Percentiles rank a stretch among this genome's conserved stretches.
Evolutionary conservation across 148 eudicot genomes (phyloP).

Genomic region (Rhododendron henanense): DNA sequence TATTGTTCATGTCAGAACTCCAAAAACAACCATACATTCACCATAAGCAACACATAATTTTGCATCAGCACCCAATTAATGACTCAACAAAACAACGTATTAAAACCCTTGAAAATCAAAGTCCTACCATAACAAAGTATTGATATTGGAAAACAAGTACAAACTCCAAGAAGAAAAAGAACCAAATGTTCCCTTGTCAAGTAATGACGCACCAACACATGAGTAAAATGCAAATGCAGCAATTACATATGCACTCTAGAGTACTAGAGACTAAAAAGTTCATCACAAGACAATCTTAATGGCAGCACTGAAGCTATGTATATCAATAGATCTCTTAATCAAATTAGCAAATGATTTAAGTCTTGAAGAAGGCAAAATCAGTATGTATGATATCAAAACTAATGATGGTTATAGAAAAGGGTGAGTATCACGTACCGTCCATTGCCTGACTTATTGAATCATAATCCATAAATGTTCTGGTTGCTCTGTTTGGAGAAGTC

Average conservation of each 20-base stretch:
- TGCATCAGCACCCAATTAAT: neutral
- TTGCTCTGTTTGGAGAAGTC: constrained; percentile 65
- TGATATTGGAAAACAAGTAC: neutral
- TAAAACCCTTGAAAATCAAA: neutral
- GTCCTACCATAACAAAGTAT: neutral
- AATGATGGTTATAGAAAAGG: neutral
- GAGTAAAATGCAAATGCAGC: neutral
- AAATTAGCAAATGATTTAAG: neutral
- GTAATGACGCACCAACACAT: neutral
- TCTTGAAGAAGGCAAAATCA: neutral
- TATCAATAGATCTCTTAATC: neutral
- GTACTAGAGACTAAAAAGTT: neutral
- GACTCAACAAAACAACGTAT: neutral
- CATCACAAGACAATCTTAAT: neutral
- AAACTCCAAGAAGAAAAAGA: neutral
- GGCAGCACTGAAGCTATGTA: neutral
- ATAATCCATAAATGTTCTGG: constrained; percentile 91
- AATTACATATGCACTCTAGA: neutral
- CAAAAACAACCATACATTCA: neutral
- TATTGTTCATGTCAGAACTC: neutral
- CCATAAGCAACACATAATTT: neutral
- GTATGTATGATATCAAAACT: neutral
- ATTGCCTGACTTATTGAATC: constrained; percentile 79
- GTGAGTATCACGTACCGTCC: constrained; percentile 51
- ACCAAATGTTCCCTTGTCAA: neutral